Conservation (phyloP, 768 basidiomycete species). For the Amyloporia xantha region DNA sequence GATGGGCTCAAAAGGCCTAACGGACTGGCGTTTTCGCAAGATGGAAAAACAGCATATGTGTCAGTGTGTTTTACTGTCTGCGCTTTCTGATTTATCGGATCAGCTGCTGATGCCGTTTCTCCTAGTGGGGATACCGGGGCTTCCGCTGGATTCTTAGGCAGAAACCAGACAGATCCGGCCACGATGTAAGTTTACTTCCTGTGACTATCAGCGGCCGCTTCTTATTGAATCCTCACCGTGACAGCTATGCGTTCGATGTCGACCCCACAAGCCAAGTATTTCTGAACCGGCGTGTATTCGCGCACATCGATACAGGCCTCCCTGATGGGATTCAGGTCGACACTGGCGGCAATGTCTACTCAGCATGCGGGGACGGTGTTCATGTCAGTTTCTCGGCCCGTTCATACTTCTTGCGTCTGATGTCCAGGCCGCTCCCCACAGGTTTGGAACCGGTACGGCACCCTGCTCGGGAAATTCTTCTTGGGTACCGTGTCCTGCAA, state of each 20-base stretch:
- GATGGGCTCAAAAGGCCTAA: slow-evolving; percentile 71
- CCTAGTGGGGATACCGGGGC: slow-evolving; percentile 48
- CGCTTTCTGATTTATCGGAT: slow-evolving; percentile 2
- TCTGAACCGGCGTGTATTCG: slow-evolving; percentile 57
- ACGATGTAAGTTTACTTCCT: slow-evolving; percentile 46
- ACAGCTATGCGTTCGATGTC: slow-evolving; percentile 59
- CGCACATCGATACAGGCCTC: slow-evolving; percentile 57
- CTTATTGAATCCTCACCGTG: background rate
- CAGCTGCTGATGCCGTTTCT: too few species aligned
- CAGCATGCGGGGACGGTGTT: slow-evolving; percentile 63
- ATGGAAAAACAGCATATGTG: slow-evolving; percentile 65
- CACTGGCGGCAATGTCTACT: slow-evolving; percentile 55
- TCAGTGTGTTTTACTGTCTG: too few species aligned
- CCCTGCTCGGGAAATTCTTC: slow-evolving; percentile 62
- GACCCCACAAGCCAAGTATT: slow-evolving; percentile 48
- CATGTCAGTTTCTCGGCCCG: slow-evolving; percentile 32
- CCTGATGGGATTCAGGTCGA: slow-evolving; percentile 68
- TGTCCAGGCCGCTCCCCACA: slow-evolving; percentile 12
- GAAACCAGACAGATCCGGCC: slow-evolving; percentile 54
- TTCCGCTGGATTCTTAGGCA: slow-evolving; percentile 36
- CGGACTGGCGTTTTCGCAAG: slow-evolving; percentile 63
- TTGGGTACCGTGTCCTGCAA: slow-evolving; percentile 31
- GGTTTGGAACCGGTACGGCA: slow-evolving; percentile 51
- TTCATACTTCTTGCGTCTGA: background rate
- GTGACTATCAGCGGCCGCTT: too few species aligned